Base-by-base conservation (phyloP, 225 moss, liverwort and hornwort genomes). In the Pleurozium schreberi region DNA sequence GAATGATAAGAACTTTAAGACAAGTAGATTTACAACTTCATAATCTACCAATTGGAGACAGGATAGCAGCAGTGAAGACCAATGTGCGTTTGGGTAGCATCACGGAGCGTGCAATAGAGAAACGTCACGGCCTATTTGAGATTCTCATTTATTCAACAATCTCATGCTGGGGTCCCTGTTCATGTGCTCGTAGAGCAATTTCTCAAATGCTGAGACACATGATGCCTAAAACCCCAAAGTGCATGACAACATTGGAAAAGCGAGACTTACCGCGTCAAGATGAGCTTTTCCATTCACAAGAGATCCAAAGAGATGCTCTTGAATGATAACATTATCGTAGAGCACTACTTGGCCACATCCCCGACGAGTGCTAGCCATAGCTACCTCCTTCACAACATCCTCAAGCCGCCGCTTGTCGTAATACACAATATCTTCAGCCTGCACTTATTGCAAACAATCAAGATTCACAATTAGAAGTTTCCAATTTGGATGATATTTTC, bases 201-300 rank as follows among this genome's bases (percentile, higher is more conserved):
- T 62, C 38, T 75, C 53, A 65, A 78, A 62, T 42, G 8, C 64
- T 64, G 52, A 60, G 70, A 83, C 63, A 43, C 63, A 75, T 81
- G 60, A 83, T 75, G 82, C 75, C 53, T 85, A 85, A 5, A 11
- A 43, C 70, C 45, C 36, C 36, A 19, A 84, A 55, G 42, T 57
- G 42, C 55, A 40, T 69, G 73, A 82, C 31, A 73, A 42, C 31
- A 21, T 26, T 68, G 58, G 80, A 80, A 87, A 81, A 43, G 69
- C 60, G 87, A 77, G 73, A 87, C 88, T 88, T 91, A 94, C 94
- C 70, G 86, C 88, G 73, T 88, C 88, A 89, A 94, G 92, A 62
- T 85, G 93, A 75, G 91, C 80, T 88, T 94, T 94, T 66, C 91
- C 92, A 59, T 77, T 63, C 42, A 94, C 90, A 84, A 94, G 94